Conservation (phyloP, 2,329 filamentous ascomycete genomes). For the Arthroderma sp. region DNA sequence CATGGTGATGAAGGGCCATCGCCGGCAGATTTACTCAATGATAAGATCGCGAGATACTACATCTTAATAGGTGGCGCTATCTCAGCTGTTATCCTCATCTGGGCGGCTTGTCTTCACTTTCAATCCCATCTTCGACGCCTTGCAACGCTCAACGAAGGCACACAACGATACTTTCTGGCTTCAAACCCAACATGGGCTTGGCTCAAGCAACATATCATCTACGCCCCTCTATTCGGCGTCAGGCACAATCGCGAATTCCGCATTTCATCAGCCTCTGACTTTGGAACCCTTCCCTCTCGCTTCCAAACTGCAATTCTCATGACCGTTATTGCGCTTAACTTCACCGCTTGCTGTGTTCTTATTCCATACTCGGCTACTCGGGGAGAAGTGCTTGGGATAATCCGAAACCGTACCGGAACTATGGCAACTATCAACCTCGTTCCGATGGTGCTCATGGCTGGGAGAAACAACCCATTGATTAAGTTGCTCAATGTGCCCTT, state of each 20-base stretch:
- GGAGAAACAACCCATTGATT: slow-evolving; percentile 28
- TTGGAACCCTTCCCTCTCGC: slow-evolving; percentile 34
- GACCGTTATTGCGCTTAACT: slow-evolving; percentile 30
- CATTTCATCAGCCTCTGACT: slow-evolving; percentile 30
- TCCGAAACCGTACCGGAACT: slow-evolving; percentile 31
- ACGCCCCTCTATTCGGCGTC: slow-evolving; percentile 32
- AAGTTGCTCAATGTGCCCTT: slow-evolving; percentile 22
- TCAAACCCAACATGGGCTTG: slow-evolving; percentile 45
- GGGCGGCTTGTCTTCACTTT: slow-evolving; percentile 49
- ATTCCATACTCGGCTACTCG: slow-evolving; percentile 27
- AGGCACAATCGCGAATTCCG: slow-evolving; percentile 35
- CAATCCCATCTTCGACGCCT: slow-evolving; percentile 59
- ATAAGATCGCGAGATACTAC: slow-evolving; percentile 47
- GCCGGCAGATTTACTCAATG: slow-evolving; percentile 28
- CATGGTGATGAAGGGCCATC: neutral
- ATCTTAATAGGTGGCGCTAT: slow-evolving; percentile 52
- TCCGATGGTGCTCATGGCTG: slow-evolving; percentile 25
- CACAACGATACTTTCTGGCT: slow-evolving; percentile 62
- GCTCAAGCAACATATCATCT: slow-evolving; percentile 54
- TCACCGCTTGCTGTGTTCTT: slow-evolving; percentile 38
- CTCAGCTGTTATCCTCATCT: slow-evolving; percentile 50
- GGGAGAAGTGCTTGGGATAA: slow-evolving; percentile 22
- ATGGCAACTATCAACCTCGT: slow-evolving; percentile 26
- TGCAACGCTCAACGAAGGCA: slow-evolving; percentile 63
- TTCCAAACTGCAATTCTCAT: slow-evolving; percentile 32